Evolutionary conservation across 495 filamentous ascomycete genomes (phyloP), one percentile per base, ranked within the genome.

Genomic region (Penicillium cataractarum): DNA sequence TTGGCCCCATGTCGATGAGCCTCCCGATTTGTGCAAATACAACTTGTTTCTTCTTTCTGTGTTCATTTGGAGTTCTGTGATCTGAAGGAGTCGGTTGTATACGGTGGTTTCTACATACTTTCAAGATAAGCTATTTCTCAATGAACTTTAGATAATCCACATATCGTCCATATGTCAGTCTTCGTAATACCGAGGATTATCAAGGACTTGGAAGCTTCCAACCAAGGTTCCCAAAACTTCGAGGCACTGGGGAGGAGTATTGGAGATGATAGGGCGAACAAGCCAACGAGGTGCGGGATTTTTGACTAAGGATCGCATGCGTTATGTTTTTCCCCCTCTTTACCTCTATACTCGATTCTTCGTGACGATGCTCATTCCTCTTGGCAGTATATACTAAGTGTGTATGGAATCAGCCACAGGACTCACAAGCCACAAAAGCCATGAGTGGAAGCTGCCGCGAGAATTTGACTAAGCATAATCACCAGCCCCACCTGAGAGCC

Each of bases 1-100:
- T 51, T 52, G 31, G 48, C 42, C 27, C 27, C n/a, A 55, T 50
- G 50, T 51, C 26, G n/a, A 42, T 26, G 32, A 55, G 31, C 46
- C 32, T 49, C 26, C 32, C 22, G 40, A 61, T 57, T 32, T 65
- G 61, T 62, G 61, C 61, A 67, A 67, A 70, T 64, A 65, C 58
- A 64, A 33, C 32, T 60, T 3, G 42, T 49, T 46, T 59, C 12
- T 42, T 59, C 35, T 48, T 58, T 31, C 21, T 35, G 9, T 65
- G 29, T 56, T 46, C 17, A 35, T 21, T 29, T 39, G 52, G 57
- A 61, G 40, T 64, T 55, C 39, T 22, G 35, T 51, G 57, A 42
- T 58, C 29, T 42, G 24, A 55, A 54, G 42, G 55, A 44, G 35
- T 58, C 55, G 42, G 8, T 24, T 46, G 46, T 64, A 62, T 46